Conservation (phyloP, 2,329 filamentous ascomycete species). For the Graphium sp. region DNA sequence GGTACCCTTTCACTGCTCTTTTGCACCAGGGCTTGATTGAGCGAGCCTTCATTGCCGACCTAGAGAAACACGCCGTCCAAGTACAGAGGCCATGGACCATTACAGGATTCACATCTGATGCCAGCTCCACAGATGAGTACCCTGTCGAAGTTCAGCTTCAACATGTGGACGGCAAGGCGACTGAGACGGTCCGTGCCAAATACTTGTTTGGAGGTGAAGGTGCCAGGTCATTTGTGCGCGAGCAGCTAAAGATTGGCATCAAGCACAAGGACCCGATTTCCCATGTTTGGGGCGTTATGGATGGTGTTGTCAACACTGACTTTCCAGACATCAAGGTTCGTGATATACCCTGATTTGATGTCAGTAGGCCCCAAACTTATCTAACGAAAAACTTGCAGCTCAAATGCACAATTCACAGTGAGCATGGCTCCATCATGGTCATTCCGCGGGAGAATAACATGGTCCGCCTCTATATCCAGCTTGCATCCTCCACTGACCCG, state of each 20-base stretch:
- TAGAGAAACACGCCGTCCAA: conserved; percentile 41
- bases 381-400: too few species aligned
- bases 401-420: conserved; percentile 62
- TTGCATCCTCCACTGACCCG: conserved; percentile 40
- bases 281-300: conserved; percentile 63
- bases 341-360: background rate
- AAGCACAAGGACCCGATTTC: conserved; percentile 53
- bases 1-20: conserved; percentile 54
- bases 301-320: conserved; percentile 54
- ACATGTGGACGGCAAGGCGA: conserved; percentile 55
- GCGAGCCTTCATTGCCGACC: conserved; percentile 49
- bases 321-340: conserved; percentile 61
- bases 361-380: too few species aligned
- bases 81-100: conserved; percentile 52
- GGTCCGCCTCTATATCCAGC: conserved; percentile 53
- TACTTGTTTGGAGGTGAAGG: conserved; percentile 60
- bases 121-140: conserved; percentile 41
- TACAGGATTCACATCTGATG: conserved; percentile 40
- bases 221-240: conserved; percentile 47
- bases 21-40: conserved; percentile 59
- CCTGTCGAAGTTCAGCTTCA: conserved; percentile 66
- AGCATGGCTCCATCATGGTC: conserved; percentile 61
- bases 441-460: conserved; percentile 51
- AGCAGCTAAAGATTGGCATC: conserved; percentile 52
- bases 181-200: conserved; percentile 51